A percentile compares a stretch with the other conserved stretches of the same genome.
phyloP scores from a whole-genome alignment of 179 eudicot genomes.

The Patellifolia procumbens region DNA sequence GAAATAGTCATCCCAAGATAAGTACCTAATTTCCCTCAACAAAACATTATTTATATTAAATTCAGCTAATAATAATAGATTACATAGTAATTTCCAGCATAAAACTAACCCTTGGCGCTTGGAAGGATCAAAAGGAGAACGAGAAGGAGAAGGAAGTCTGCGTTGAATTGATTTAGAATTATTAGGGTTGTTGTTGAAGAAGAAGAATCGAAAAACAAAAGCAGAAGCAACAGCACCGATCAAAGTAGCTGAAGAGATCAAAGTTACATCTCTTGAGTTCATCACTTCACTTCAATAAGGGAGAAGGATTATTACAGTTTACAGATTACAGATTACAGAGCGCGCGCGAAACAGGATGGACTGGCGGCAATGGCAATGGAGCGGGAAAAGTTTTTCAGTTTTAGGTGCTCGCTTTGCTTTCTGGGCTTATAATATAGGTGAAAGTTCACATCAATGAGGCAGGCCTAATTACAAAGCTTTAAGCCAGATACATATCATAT shows the following conservation, averaged over 20 bases:
- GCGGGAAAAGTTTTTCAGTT: slow-evolving; percentile 25
- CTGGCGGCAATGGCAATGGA: slow-evolving; percentile 10
- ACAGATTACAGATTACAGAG: too few species aligned
- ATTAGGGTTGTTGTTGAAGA: slow-evolving; percentile 29
- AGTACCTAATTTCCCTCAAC: slow-evolving; percentile 50
- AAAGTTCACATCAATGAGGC: too few species aligned
- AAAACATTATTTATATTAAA: neutral
- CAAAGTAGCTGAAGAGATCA: slow-evolving; percentile 51
- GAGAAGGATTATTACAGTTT: too few species aligned
- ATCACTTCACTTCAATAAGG: slow-evolving; percentile 16
- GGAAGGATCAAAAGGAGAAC: slow-evolving; percentile 64
- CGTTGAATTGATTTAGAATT: slow-evolving; percentile 15
- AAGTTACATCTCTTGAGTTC: slow-evolving; percentile 45
- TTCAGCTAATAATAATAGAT: neutral
- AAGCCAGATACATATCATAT: too few species aligned
- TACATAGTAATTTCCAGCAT: neutral
- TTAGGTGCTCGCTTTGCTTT: too few species aligned
- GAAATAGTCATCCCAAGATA: slow-evolving; percentile 95
- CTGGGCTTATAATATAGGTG: too few species aligned
- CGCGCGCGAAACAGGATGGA: neutral
- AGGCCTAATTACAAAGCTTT: too few species aligned
- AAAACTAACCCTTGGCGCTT: slow-evolving; percentile 64
- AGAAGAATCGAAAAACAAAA: slow-evolving; percentile 38
- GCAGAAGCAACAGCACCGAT: slow-evolving; percentile 51
- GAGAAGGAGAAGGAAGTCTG: slow-evolving; percentile 22